These are phyloP conservation scores for Coemansia sp. DNA, from an alignment of 192 early-diverging fungal species.

Conservation along the genomic window DNA sequence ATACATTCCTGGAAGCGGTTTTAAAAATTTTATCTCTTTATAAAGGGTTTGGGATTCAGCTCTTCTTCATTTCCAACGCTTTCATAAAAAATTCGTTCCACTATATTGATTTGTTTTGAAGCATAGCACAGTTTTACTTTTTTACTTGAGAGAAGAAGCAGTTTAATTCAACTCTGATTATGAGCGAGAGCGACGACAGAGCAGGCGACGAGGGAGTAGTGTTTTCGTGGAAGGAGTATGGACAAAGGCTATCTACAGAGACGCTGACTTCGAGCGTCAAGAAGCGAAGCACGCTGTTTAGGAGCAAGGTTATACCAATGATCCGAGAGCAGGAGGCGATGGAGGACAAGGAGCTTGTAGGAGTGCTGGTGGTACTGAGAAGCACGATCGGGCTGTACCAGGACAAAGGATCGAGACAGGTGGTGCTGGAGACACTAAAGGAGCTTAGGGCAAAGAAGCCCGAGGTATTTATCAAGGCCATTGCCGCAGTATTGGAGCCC, in stretches of 20 bases:
- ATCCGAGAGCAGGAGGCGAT: slow-evolving; percentile 33
- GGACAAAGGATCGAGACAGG: slow-evolving; percentile 64
- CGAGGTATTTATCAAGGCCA: slow-evolving; percentile 56
- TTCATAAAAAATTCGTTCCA: no score
- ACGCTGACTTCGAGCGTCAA: slow-evolving; percentile 59
- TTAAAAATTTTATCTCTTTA: no score
- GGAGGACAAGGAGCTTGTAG: slow-evolving; percentile 35
- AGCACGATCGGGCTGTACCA: slow-evolving; percentile 67
- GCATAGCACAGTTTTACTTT: no score
- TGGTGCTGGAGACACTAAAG: slow-evolving; percentile 60
- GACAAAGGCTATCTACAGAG: slow-evolving; percentile 52
- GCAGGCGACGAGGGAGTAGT: background rate
- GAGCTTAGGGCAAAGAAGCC: slow-evolving; percentile 62
- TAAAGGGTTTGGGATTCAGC: no score
- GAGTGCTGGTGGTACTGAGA: slow-evolving; percentile 56
- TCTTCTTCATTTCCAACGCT: no score
- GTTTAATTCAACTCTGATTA: background rate
- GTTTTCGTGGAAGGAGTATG: slow-evolving; percentile 60
- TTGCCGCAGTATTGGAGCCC: slow-evolving; percentile 52
- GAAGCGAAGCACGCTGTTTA: slow-evolving; percentile 53
- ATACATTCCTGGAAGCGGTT: no score
- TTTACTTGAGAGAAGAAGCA: background rate
- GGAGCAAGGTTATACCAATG: slow-evolving; percentile 42
- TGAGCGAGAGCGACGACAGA: slow-evolving; percentile 8
- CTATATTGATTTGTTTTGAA: no score